A percentile compares a stretch with the other conserved stretches of the same genome.
These are phyloP conservation scores for Cyclotella baltica DNA, from an alignment of 108 stramenopile genomes.

Conservation along the genomic window DNA sequence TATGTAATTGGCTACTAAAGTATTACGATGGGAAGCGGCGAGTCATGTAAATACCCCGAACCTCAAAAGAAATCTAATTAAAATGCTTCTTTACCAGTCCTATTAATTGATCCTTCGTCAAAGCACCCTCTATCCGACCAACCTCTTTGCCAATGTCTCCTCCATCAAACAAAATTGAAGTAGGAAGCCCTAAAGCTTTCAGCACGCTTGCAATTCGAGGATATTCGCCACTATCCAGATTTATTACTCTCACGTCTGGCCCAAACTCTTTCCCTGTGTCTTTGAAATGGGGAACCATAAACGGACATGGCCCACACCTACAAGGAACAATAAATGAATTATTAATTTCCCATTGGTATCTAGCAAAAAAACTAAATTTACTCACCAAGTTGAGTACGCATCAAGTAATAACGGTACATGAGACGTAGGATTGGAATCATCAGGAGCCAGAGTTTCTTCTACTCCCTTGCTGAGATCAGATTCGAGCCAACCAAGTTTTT, in stretches of 20 bases:
- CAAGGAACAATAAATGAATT: background rate
- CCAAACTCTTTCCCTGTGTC: slow-evolving; percentile 72
- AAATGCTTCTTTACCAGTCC: too few relatives aligned
- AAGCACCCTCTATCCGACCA: slow-evolving; percentile 80
- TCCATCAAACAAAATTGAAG: slow-evolving; percentile 58
- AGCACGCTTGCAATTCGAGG: slow-evolving; percentile 60
- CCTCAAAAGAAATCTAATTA: too few relatives aligned
- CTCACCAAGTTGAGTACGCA: slow-evolving; percentile 81
- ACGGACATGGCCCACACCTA: slow-evolving; percentile 89
- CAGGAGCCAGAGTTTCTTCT: background rate
- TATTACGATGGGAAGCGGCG: too few relatives aligned
- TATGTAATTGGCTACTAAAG: too few relatives aligned
- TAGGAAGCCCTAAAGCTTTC: slow-evolving; percentile 60
- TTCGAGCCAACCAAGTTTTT: slow-evolving; percentile 59
- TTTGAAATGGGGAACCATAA: slow-evolving; percentile 75
- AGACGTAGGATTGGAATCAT: slow-evolving; percentile 20
- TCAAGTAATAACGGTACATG: slow-evolving; percentile 79
- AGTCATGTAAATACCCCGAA: too few relatives aligned
- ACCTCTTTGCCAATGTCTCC: slow-evolving; percentile 53
- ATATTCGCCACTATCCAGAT: slow-evolving; percentile 84
- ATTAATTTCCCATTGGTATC: background rate
- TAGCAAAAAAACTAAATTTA: background rate
- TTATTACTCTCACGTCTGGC: slow-evolving; percentile 68
- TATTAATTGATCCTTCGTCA: too few relatives aligned
- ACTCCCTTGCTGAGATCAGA: slow-evolving; percentile 23